These are phyloP conservation scores for Lachnellula subtilissima DNA, from an alignment of 2,329 filamentous ascomycete genomes.

Conservation along the genomic window DNA sequence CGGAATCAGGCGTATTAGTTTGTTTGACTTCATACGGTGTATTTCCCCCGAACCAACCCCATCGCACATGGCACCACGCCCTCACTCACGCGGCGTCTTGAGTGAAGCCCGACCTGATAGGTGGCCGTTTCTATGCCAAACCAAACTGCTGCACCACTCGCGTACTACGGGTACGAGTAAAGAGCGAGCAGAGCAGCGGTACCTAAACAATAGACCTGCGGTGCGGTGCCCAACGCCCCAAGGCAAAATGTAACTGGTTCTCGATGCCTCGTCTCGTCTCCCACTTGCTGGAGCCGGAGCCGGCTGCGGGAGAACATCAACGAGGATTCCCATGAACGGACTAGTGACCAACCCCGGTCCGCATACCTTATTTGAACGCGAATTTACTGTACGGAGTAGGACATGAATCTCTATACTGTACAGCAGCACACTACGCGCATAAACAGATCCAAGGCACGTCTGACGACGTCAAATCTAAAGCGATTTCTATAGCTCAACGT, in stretches of 20 bases:
- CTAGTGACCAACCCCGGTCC: constrained; percentile 14
- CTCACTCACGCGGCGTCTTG: constrained; percentile 1
- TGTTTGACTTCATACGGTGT: constrained; percentile 9
- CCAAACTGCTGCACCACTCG: too few relatives aligned
- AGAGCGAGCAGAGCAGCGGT: background rate
- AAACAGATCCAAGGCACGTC: constrained; percentile 12
- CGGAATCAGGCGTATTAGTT: constrained; percentile 5
- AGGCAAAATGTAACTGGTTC: constrained; percentile 5
- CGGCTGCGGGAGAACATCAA: constrained; percentile 19
- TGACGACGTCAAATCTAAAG: constrained; percentile 18
- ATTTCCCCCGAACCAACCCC: constrained; percentile 8
- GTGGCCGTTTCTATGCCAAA: constrained; percentile 2
- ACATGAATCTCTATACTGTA: background rate
- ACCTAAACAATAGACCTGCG: constrained; percentile 19
- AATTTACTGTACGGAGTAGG: background rate
- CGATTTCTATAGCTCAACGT: constrained; percentile 6
- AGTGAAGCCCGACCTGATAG: constrained; percentile 14
- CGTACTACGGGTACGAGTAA: background rate
- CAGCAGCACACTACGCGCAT: background rate
- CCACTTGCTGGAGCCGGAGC: constrained; percentile 23
- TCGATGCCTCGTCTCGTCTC: constrained; percentile 20
- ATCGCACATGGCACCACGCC: constrained; percentile 12
- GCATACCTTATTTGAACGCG: constrained; percentile 21
- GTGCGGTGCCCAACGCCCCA: constrained; percentile 19
- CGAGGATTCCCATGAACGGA: constrained; percentile 15